Evolutionary conservation across 768 basidiomycete species (phyloP), one percentile per base, ranked within the genome.

Genomic region (Termitomyces sp.): DNA sequence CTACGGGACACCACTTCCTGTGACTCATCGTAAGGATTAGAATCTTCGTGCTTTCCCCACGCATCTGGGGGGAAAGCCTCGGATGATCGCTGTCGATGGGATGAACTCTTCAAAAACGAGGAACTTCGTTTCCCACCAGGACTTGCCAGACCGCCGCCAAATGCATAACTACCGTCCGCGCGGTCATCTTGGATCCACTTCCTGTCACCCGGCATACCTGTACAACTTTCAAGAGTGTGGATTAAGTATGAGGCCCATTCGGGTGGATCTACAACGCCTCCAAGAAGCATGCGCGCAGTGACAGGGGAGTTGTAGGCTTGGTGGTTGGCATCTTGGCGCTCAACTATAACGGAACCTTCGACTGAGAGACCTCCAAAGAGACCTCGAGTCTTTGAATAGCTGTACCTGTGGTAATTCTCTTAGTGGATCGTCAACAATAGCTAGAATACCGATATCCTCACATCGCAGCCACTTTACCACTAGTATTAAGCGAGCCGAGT

Each of bases 391-490:
- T 95, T 96, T 7, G 88, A 89, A 65, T 94, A 94, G 65, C 87
- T 90, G 69, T 93, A 92, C 87, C 88, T 90, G 64, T 47, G 56
- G 31, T 48, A 44, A 46, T 45, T 35, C 44, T 51, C 23, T 62
- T 23, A 50, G 29, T n/a, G 52, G 10, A 10, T 16, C 1, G 53
- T 22, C 33, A 33, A 23, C 22, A 36, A 11, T 15, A 18, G 20
- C 32, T 35, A 3, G 33, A 50, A 36, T 13, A n/a, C 22, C 44
- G 18, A 50, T 31, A 9, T 9, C 58, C 74, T 58, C 62, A 94
- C 94, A 98, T 97, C 33, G 94, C 94, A 5, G 96, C 91, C 5
- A 97, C 74, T 65, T 86, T 91, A 43, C 95, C 95, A 47, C 83
- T 89, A 1, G 89, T 80, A 63, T 85, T 97, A 42, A 98, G 59